Evolutionary conservation across 768 basidiomycete genomes (phyloP), one percentile per base, ranked within the genome.

Genomic region (Pholiota microspora): DNA sequence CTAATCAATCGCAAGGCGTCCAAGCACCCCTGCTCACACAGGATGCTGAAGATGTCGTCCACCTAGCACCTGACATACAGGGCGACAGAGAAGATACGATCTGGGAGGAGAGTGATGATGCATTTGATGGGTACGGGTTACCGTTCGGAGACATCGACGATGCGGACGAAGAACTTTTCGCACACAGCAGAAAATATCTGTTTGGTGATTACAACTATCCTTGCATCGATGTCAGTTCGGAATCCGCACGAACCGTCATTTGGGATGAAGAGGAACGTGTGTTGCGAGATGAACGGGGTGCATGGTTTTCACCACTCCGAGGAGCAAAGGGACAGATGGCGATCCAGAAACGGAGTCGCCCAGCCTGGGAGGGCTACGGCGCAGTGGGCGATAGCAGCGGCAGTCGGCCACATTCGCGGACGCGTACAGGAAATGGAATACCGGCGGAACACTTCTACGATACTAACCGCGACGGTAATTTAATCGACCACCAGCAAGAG

Each of bases 161-260:
- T 2, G 82, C 69, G 21, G 89, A 92, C 63, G 95, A 97, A 61
- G 75, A 76, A 59, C 69, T 96, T 49, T 98, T 88, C 64, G 77
- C 72, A 25, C 80, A 93, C 34, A 87, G 91, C 67, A 82, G 83
- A 67, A 77, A 81, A 59, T 89, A 92, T 56, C 77, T 95, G 23
- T 98, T 94, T 61, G 93, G 93, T 4, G 90, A 95, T 71, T 93
- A 94, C 66, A 82, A 90, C 63, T 96, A 95, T 66, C 94, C 94
- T 0, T 84, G 83, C 52, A 85, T 94, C 56, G 94, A 96, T 63
- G 88, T 92, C 45, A 94, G 89, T 71, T 83, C 86, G 23, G 91
- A 94, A 69, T 62, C 69, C 15, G 90, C 88, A 16, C 73, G 83
- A 56, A 70, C 71, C 28, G 67, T 73, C 44, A 86, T 90, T 68